Base-by-base conservation (phyloP, 2,329 filamentous ascomycete species). In the Orbilia quercus region DNA sequence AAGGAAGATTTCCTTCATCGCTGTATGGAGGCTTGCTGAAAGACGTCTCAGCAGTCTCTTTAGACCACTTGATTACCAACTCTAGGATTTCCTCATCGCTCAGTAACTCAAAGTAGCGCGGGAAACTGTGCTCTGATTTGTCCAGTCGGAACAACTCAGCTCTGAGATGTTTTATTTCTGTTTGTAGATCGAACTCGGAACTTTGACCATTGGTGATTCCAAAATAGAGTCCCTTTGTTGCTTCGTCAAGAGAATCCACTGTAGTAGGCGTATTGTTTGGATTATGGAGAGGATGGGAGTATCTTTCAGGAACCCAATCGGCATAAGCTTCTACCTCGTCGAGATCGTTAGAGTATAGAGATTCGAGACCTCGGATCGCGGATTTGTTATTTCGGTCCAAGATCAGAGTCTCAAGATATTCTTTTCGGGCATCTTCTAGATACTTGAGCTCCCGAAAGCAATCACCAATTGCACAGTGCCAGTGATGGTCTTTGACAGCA, bases 141-240 rank as follows among this genome's bases (percentile, higher is more conserved):
- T 14, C 7, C 28, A 14, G 9, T n/a, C 3, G 22, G 25, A 51
- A 31, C 2, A 31, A 3, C 7, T n/a, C 9, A 2, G 6, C 2
- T 31, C 47, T 51, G 23, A 51, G 20, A 9, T 51, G 47, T 18
- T 51, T 51, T 28, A 51, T 51, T 31, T 51, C 47, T 2, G 25
- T 22, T 14, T 12, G 20, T 2, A 51, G 22, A 31, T 51, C 47
- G 23, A 51, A 31, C 2, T 51, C 22, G 3, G 47, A 31, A 16
- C 23, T 51, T 51, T 25, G 47, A 22, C 25, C 22, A n/a, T 20
- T 20, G 14, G n/a, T 11, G 16, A 31, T 20, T 31, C 47, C 47
- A 31, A 51, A 51, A 31, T 51, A 51, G 6, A 51, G 25, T 3
- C 16, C 16, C 20, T 51, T 51, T n/a, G 20, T 51, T 20, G 4